Evolutionary conservation across 2,329 filamentous ascomycete species (phyloP).

Genomic region (Botryosphaeria dothidea): DNA sequence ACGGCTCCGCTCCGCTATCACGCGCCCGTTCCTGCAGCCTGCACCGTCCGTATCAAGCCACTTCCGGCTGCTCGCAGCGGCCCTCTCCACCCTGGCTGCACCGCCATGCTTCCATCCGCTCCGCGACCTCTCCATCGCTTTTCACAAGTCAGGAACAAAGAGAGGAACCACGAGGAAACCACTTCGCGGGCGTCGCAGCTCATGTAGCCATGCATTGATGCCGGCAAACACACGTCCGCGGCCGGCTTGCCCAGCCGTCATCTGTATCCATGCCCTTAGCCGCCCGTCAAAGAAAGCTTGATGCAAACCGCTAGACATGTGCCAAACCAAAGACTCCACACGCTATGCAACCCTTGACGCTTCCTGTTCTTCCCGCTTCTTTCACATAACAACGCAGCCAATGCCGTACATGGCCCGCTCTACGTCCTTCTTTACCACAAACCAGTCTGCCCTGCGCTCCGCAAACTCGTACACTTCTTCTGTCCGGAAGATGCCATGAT

Average conservation of each 20-base stretch:
- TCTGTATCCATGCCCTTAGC: background rate
- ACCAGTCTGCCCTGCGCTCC: constrained; percentile 93
- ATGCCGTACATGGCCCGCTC: constrained; percentile 97
- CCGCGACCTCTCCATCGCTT: background rate
- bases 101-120: background rate
- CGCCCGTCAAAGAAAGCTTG: background rate
- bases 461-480: constrained; percentile 99
- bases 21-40: constrained; percentile 13
- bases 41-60: background rate
- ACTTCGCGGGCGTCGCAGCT: background rate
- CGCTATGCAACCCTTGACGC: constrained; percentile 7
- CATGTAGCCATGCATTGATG: background rate
- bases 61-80: background rate
- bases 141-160: background rate
- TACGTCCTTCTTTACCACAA: constrained; percentile 80
- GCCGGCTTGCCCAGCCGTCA: background rate
- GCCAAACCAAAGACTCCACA: constrained; percentile 8
- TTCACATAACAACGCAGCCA: constrained; percentile 81
- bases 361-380: background rate
- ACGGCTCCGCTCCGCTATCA: constrained; percentile 1
- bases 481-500: constrained; percentile 87
- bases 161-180: too few relatives aligned
- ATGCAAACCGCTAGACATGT: background rate
- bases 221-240: background rate
- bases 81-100: background rate